Conservation (phyloP, 2,329 filamentous ascomycete species). For the Talaromyces sp. region DNA sequence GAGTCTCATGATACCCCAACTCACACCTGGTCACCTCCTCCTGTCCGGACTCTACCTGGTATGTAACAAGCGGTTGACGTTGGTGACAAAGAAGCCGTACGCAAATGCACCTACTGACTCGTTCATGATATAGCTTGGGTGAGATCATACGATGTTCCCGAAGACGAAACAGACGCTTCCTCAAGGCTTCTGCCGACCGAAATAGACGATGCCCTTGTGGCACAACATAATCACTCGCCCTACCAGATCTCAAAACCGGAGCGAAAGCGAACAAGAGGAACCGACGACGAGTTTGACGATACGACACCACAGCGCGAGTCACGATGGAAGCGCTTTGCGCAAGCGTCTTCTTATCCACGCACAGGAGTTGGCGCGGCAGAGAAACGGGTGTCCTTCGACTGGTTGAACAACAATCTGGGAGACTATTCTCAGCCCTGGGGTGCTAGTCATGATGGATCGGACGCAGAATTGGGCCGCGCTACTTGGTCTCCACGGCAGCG, state of each 20-base stretch:
- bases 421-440: slow-evolving; percentile 55
- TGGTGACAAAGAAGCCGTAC: background rate
- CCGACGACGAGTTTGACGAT: slow-evolving; percentile 16
- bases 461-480: slow-evolving; percentile 46
- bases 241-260: slow-evolving; percentile 30
- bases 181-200: slow-evolving; percentile 39
- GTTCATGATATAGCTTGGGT: slow-evolving; percentile 42
- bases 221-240: slow-evolving; percentile 48
- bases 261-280: slow-evolving; percentile 18
- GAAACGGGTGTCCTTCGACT: slow-evolving; percentile 47
- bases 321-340: slow-evolving; percentile 49
- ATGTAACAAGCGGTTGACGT: slow-evolving; percentile 18
- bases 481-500: slow-evolving; percentile 52
- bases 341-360: slow-evolving; percentile 43
- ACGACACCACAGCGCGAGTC: slow-evolving; percentile 37
- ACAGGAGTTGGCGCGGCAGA: slow-evolving; percentile 34
- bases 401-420: slow-evolving; percentile 45
- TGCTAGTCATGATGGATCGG: slow-evolving; percentile 45
- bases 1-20: slow-evolving; percentile 8
- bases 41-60: slow-evolving; percentile 41
- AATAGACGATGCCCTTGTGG: slow-evolving; percentile 43
- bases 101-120: background rate
- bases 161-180: slow-evolving; percentile 39
- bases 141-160: slow-evolving; percentile 39
- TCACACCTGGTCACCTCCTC: slow-evolving; percentile 10